Base-by-base conservation (phyloP, 768 basidiomycete genomes). In the Termitomyces sp. region DNA sequence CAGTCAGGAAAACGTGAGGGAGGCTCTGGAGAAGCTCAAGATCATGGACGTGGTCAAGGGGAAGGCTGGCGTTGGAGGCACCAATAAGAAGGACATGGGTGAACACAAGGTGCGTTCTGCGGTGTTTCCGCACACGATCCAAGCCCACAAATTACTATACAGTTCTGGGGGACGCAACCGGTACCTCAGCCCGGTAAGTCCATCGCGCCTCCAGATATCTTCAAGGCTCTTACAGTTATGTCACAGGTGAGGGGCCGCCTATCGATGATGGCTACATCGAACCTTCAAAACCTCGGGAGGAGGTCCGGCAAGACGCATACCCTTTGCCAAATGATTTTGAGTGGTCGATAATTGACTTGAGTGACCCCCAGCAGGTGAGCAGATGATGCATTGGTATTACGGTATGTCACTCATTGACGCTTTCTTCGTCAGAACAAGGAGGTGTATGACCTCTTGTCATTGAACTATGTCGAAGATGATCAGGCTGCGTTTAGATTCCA, bases 101-200 rank as follows among this genome's bases (percentile, higher is more conserved):
- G 88, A 89, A 68, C 93, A 97, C 69, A 96, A 95, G 79, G 95
- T 93, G 63, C 54, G 78, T 69, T 30, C 18, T 49, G 14, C 26
- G 7, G 14, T 48, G 32, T 44, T 20, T 53, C 40, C 27, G 16
- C 39, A 49, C 53, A 51, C 13, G 5, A 53, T 56, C 24, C 50
- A 57, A 49, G 39, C 46, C 52, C 33, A 34, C 32, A n/a, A 24
- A 63, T 40, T 56, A 50, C 12, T 40, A 46, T 58, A 24, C 65
- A 93, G 95, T 99, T 99, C 74, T 98, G 97, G 97, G 85, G 79
- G 34, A 98, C 96, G 6, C 97, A 99, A 71, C 97, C 97, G 3
- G 97, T 99, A 7, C 91, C 93, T n/a, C 93, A 95, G 67, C 73
- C 85, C 55, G 90, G 91, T 86, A 66, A 64, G 71, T 30, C 53